A percentile compares a stretch with the other conserved stretches of the same genome.
phyloP scores from a whole-genome alignment of 139 green algal species.

The Raphidocelis subcapitata region DNA sequence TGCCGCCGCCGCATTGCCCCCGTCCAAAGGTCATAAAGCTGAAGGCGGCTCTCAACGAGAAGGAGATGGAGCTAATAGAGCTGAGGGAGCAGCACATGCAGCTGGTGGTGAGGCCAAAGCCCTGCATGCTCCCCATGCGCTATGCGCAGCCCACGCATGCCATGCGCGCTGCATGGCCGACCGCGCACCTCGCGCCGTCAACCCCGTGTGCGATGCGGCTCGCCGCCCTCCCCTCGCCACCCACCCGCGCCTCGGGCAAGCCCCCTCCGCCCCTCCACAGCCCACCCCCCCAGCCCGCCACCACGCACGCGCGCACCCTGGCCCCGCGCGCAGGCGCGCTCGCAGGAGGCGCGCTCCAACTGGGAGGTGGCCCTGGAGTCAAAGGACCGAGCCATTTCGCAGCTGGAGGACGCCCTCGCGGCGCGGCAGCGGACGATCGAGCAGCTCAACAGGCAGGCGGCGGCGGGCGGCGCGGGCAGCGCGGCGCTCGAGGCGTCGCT shows the following conservation, averaged over 20 bases:
- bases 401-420: constrained; percentile 63
- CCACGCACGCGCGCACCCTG: not conserved
- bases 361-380: constrained; percentile 63
- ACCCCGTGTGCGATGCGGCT: not conserved
- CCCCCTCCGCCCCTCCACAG: too few relatives aligned
- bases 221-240: too few relatives aligned
- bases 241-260: too few relatives aligned
- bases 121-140: not conserved
- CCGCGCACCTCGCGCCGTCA: not conserved
- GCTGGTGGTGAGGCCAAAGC: constrained; percentile 46
- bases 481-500: constrained; percentile 18
- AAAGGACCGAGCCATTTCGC: constrained; percentile 66
- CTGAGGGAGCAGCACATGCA: constrained; percentile 66
- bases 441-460: constrained; percentile 13
- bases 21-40: constrained; percentile 33
- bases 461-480: not conserved
- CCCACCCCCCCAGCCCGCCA: not conserved
- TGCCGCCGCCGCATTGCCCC: constrained; percentile 1
- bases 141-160: not conserved
- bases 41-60: constrained; percentile 60
- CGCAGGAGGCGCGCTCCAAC: constrained; percentile 61
- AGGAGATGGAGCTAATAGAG: constrained; percentile 66
- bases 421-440: constrained; percentile 45
- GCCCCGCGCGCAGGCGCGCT: constrained; percentile 43
- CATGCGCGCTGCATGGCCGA: not conserved